Evolutionary conservation across 2,329 filamentous ascomycete genomes (phyloP).

Genomic region (Juglanconis oblonga): DNA sequence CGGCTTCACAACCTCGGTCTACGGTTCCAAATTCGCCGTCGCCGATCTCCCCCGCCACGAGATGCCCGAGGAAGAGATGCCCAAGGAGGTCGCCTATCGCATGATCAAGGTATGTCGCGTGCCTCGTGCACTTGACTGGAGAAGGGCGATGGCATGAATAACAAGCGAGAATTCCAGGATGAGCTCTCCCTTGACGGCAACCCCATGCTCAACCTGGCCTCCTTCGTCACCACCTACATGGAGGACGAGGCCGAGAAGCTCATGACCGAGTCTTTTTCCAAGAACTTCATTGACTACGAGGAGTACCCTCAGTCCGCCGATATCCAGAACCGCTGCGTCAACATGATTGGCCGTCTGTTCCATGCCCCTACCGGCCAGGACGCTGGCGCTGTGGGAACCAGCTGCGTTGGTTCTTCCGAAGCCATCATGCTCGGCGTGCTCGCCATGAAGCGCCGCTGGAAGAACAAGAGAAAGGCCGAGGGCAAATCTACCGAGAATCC

Average conservation of each 20-base stretch:
- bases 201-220: slow-evolving; percentile 83
- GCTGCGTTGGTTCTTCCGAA: slow-evolving; percentile 85
- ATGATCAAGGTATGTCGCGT: slow-evolving; percentile 66
- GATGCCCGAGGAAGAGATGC: slow-evolving; percentile 91
- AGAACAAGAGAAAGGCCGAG: slow-evolving; percentile 77
- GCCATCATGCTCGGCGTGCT: slow-evolving; percentile 80
- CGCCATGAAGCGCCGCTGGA: slow-evolving; percentile 95
- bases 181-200: slow-evolving; percentile 89
- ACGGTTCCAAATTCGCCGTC: slow-evolving; percentile 80
- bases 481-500: slow-evolving; percentile 78
- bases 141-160: no score
- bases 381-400: slow-evolving; percentile 73
- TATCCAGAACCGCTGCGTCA: slow-evolving; percentile 88
- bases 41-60: slow-evolving; percentile 77
- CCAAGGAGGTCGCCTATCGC: slow-evolving; percentile 85
- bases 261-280: slow-evolving; percentile 87
- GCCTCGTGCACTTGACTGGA: no score
- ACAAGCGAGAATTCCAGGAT: slow-evolving; percentile 43
- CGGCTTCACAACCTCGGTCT: slow-evolving; percentile 74
- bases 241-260: slow-evolving; percentile 95
- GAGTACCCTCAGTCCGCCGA: slow-evolving; percentile 73
- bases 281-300: slow-evolving; percentile 93
- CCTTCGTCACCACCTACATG: slow-evolving; percentile 81
- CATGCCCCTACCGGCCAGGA: slow-evolving; percentile 62
- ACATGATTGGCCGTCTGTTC: slow-evolving; percentile 88